These are phyloP conservation scores for Annulohypoxylon nitens DNA, from an alignment of 495 filamentous ascomycete species.

Conservation along the genomic window DNA sequence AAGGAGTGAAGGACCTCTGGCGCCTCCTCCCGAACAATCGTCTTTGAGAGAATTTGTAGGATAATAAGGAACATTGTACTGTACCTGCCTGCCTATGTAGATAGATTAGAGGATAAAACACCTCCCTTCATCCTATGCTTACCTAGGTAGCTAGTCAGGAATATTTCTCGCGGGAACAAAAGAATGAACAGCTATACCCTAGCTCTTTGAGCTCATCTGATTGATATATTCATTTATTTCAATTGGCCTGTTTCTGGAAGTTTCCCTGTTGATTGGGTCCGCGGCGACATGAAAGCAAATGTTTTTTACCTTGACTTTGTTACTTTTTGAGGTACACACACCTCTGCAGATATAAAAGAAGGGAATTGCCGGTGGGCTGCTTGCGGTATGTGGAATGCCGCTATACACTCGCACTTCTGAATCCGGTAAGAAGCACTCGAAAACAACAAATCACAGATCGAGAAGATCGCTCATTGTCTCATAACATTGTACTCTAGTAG, in stretches of 20 bases:
- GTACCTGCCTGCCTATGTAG: background rate
- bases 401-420: slow-evolving; percentile 32
- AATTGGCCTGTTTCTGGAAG: slow-evolving; percentile 4
- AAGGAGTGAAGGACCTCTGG: background rate
- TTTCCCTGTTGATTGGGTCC: background rate
- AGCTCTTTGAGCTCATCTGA: background rate
- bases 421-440: slow-evolving; percentile 44
- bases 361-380: slow-evolving; percentile 10
- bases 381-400: slow-evolving; percentile 43
- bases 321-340: background rate
- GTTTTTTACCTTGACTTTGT: slow-evolving; percentile 13
- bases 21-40: background rate
- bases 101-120: background rate
- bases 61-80: background rate
- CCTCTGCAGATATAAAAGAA: slow-evolving; percentile 17
- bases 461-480: slow-evolving; percentile 29
- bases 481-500: background rate
- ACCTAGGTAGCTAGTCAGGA: background rate
- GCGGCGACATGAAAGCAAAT: slow-evolving; percentile 6
- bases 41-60: background rate
- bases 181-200: background rate
- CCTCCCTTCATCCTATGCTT: background rate
- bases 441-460: slow-evolving; percentile 44
- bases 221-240: background rate
- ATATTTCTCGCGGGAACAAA: background rate